A percentile compares a stretch with the other conserved stretches of the same genome.
Conservation (phyloP, 2,329 filamentous ascomycete species). For the Zarea fungicola region DNA sequence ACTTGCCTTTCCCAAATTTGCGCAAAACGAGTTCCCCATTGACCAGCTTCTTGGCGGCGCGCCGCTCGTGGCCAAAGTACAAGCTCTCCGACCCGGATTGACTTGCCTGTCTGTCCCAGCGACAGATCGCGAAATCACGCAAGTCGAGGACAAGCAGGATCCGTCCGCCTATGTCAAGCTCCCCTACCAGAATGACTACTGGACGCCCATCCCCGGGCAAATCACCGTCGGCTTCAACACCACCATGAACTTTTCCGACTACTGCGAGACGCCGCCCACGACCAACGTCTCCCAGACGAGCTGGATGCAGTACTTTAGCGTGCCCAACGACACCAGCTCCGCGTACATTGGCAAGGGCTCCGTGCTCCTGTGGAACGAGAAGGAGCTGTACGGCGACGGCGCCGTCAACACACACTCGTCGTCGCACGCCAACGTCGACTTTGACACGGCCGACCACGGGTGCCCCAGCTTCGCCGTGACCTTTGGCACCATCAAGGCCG, state of each 20-base stretch:
- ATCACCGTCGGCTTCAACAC: constrained; percentile 18
- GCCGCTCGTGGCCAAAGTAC: constrained; percentile 16
- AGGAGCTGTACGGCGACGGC: constrained; percentile 17
- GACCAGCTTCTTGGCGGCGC: constrained; percentile 11
- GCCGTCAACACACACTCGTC: constrained; percentile 16
- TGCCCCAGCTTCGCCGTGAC: background rate
- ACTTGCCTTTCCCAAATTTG: constrained; percentile 22
- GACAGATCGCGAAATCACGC: constrained; percentile 12
- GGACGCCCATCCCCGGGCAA: constrained; percentile 3
- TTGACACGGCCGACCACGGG: background rate
- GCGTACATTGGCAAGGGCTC: constrained; percentile 20
- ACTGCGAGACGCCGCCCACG: constrained; percentile 17
- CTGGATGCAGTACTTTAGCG: constrained; percentile 19
- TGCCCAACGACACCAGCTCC: constrained; percentile 16
- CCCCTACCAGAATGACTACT: constrained; percentile 7
- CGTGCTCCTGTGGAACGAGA: constrained; percentile 17
- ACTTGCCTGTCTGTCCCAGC: constrained; percentile 18
- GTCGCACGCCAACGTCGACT: background rate
- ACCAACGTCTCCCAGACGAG: constrained; percentile 11
- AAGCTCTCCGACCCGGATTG: constrained; percentile 17
- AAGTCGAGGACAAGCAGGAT: constrained; percentile 12
- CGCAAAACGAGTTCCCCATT: constrained; percentile 8
- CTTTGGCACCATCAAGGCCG: constrained; percentile 3
- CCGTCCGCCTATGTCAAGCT: background rate
- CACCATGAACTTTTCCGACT: constrained; percentile 16